Percentiles rank a stretch among this genome's conserved stretches.
Conservation (phyloP, 1,284 basidiomycete genomes). For the Tremellales sp. region DNA sequence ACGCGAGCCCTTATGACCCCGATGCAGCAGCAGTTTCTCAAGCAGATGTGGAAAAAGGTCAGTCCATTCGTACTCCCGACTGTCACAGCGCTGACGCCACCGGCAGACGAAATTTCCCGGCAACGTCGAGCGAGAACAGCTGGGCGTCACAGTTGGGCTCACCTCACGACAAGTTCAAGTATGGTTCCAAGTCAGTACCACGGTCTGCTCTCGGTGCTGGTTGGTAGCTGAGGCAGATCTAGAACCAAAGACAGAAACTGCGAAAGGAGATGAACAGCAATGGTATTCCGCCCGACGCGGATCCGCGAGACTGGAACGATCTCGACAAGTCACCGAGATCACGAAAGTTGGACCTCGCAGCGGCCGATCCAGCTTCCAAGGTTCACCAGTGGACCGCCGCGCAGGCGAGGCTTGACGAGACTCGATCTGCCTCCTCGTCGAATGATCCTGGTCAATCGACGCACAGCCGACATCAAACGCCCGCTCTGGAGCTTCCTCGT, state of each 20-base stretch:
- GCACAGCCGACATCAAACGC: too few relatives aligned
- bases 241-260: slow-evolving; percentile 45
- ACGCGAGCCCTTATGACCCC: slow-evolving; percentile 17
- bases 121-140: slow-evolving; percentile 27
- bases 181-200: slow-evolving; percentile 45
- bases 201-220: not conserved
- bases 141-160: slow-evolving; percentile 35
- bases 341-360: slow-evolving; percentile 12
- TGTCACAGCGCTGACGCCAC: not conserved
- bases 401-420: too few relatives aligned
- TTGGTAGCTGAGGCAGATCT: not conserved
- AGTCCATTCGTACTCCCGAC: slow-evolving; percentile 5
- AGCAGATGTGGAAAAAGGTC: slow-evolving; percentile 23
- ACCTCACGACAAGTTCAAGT: slow-evolving; percentile 46
- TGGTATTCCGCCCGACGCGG: slow-evolving; percentile 22
- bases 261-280: slow-evolving; percentile 24
- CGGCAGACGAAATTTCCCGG: slow-evolving; percentile 43
- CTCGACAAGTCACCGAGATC: slow-evolving; percentile 27
- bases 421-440: too few relatives aligned
- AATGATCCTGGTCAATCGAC: too few relatives aligned
- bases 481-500: too few relatives aligned
- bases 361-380: slow-evolving; percentile 3
- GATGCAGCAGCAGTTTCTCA: slow-evolving; percentile 10
- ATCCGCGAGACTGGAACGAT: slow-evolving; percentile 28
- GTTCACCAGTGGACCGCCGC: too few relatives aligned